These are phyloP conservation scores for Solanum chilense DNA, from an alignment of 257 asterid genomes.

Conservation along the genomic window DNA sequence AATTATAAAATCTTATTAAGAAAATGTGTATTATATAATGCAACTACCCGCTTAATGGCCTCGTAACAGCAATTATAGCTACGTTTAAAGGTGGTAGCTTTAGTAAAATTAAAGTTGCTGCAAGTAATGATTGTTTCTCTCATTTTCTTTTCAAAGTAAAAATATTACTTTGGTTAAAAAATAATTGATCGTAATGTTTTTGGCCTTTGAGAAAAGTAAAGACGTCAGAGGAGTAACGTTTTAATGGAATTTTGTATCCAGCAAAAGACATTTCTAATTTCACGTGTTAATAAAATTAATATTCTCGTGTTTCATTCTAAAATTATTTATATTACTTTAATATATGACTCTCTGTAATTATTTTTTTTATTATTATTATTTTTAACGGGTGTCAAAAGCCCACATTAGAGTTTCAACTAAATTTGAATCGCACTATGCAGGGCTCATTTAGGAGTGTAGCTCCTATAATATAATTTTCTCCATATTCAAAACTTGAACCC, in stretches of 20 bases:
- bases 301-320: not conserved
- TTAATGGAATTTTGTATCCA: not conserved
- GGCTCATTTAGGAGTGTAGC: too few relatives aligned
- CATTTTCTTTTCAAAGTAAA: not conserved
- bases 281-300: not conserved
- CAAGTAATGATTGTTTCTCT: not conserved
- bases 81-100: not conserved
- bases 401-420: too few relatives aligned
- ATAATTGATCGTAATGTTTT: not conserved
- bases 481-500: too few relatives aligned
- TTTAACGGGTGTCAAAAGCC: rapidly evolving
- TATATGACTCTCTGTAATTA: too few relatives aligned
- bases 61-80: not conserved
- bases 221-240: not conserved
- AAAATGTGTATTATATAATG: not conserved
- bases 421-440: too few relatives aligned
- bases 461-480: too few relatives aligned
- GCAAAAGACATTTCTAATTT: not conserved
- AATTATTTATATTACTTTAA: not conserved
- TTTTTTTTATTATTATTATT: too few relatives aligned
- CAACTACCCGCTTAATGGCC: not conserved
- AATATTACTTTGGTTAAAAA: too few relatives aligned
- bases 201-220: not conserved
- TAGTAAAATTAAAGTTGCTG: not conserved
- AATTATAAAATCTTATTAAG: not conserved